Evolutionary conservation across 2,329 filamentous ascomycete genomes (phyloP), one percentile per base, ranked within the genome.

Genomic region (Penicillium sp.): DNA sequence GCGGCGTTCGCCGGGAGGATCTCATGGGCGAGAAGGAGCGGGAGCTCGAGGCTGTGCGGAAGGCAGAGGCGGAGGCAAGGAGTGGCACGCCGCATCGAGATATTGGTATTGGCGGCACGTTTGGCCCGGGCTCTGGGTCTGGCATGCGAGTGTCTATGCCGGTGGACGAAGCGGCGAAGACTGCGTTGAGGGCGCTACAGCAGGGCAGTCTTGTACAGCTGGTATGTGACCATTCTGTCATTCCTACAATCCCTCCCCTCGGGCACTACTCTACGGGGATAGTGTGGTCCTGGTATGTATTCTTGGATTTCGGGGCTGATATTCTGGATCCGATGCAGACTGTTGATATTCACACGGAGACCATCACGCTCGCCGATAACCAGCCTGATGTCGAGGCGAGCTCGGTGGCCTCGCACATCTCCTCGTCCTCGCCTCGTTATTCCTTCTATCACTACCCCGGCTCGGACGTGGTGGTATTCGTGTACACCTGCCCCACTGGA

Each of bases 21-120:
- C 70, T 81, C n/a, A 70, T 83, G 63, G 81, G 78, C 6, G 72
- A 77, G 41, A 79, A 83, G 60, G 80, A 83, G 64, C 68, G 73
- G 34, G 73, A 73, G 36, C 58, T 81, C 48, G 72, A 76, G 51
- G 75, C 73, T 30, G 75, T 83, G 35, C 73, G 74, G 54, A 72
- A 76, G 32, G 77, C 76, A 0, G 80, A 83, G 65, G 77, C 78
- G 33, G 67, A 75, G 51, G 79, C 78, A 48, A 67, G 72, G 30
- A 67, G 69, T 41, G 76, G 77, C 3, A 82, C 78, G 5, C 60
- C 60, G 10, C 67, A 69, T 6, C 66, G 76, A 36, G 70, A 72
- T 56, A 69, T 72, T 51, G 68, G 69, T 1, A 69, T 69, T 39
- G 69, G 70, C 2, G 70, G 69, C 2, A 65, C 64, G 5, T 63